These are phyloP conservation scores for Pythium apleroticum DNA, from an alignment of 352 stramenopile species.

Conservation along the genomic window DNA sequence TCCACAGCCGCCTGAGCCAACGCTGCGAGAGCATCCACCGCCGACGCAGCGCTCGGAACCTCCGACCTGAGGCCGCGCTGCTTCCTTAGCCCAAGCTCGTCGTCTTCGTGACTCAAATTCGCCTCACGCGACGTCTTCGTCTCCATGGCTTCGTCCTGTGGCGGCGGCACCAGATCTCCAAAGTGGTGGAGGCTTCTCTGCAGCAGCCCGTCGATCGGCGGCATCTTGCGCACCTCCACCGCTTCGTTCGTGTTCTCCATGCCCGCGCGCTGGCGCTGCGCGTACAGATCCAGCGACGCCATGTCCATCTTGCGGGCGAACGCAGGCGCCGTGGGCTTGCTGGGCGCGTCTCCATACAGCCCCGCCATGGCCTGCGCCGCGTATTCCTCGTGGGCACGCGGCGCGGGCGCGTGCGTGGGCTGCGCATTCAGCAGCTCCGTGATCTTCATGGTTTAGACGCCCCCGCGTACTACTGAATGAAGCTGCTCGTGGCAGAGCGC, in stretches of 20 bases:
- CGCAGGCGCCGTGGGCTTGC: neutral
- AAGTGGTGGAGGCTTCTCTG: neutral
- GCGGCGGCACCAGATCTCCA: constrained; percentile 7
- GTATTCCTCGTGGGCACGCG: neutral
- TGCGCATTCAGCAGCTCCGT: constrained; percentile 35
- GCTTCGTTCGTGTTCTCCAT: neutral
- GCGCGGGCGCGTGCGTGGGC: constrained; percentile 1
- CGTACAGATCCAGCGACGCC: constrained; percentile 51
- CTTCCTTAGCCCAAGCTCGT: neutral
- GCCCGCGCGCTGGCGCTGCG: constrained; percentile 22
- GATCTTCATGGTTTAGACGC: constrained; percentile 28
- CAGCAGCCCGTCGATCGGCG: constrained; percentile 3
- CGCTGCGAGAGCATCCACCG: neutral
- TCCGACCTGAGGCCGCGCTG: neutral
- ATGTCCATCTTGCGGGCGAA: constrained; percentile 40
- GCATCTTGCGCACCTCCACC: neutral
- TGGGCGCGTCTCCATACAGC: neutral
- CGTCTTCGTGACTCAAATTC: neutral
- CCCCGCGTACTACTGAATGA: too few species aligned
- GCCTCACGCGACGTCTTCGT: neutral
- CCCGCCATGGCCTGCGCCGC: neutral
- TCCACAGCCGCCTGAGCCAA: constrained; percentile 11
- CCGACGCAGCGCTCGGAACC: neutral
- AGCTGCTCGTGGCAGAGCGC: neutral
- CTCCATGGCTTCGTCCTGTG: constrained; percentile 11